phyloP scores from a whole-genome alignment of 176 grass and related monocot species.

The Eleusine indica region DNA sequence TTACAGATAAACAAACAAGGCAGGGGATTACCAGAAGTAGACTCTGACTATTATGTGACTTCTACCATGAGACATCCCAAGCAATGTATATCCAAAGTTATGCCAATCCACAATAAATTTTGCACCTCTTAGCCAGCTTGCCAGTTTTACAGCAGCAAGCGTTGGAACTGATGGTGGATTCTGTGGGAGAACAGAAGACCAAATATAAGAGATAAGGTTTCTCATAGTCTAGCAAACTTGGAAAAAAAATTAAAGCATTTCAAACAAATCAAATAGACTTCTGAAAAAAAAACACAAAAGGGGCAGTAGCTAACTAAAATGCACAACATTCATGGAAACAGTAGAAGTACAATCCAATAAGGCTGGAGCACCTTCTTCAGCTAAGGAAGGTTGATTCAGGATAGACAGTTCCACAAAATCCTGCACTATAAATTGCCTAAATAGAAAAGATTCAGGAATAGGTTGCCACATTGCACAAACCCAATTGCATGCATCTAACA shows the following conservation, averaged over 20 bases:
- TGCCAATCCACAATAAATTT: slow-evolving; percentile 98
- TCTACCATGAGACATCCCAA: slow-evolving; percentile 86
- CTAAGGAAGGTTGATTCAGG: not conserved
- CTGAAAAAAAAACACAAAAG: not conserved
- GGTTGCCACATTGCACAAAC: not conserved
- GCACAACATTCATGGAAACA: not conserved
- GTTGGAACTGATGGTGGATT: slow-evolving; percentile 99
- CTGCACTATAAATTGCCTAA: not conserved
- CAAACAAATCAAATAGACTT: not conserved
- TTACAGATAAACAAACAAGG: slow-evolving; percentile 7
- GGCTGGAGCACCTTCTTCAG: not conserved
- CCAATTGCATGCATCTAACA: not conserved
- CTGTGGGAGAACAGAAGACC: slow-evolving; percentile 48
- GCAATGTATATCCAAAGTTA: slow-evolving; percentile 96
- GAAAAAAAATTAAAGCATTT: not conserved
- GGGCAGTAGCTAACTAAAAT: slow-evolving; percentile 8
- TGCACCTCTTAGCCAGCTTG: slow-evolving; percentile 76
- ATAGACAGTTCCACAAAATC: not conserved
- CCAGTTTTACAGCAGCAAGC: slow-evolving; percentile 88
- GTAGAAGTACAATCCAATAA: not conserved
- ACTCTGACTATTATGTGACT: slow-evolving; percentile 87
- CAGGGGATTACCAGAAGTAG: slow-evolving; percentile 72
- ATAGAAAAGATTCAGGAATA: slow-evolving; percentile 10
- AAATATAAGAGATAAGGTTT: slow-evolving; percentile 40
- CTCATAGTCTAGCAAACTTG: not conserved